Evolutionary conservation across 257 asterid genomes (phyloP), one percentile per base, ranked within the genome.

Genomic region (Ehretia macrophylla): DNA sequence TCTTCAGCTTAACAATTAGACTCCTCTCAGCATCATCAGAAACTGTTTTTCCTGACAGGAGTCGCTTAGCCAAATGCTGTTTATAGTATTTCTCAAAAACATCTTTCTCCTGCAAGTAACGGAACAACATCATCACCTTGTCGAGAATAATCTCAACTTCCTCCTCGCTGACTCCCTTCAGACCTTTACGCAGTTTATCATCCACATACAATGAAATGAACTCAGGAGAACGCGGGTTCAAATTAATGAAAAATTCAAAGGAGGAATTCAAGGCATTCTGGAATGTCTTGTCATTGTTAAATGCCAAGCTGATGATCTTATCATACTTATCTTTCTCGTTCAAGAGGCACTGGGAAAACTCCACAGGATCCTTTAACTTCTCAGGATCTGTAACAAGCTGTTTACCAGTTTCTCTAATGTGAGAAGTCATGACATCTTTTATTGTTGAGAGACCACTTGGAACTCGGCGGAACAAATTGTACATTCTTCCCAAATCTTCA

Each of bases 11-110:
- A 17, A 84, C 84, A 10, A 84, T 84, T 53, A 84, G 49, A 54
- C 92, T 84, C 60, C 92, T 70, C 73, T 81, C 86, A 0, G 86
- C 84, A 65, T 84, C 92, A 50, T 79, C 88, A 2, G 92, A 81
- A n/a, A n/a, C n/a, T n/a, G n/a, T n/a, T n/a, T n/a, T n/a, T n/a
- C n/a, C n/a, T n/a, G n/a, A n/a, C n/a, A 14, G 66, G 60, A 0
- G 85, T 84, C 92, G 63, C 66, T 81, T 84, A 8, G 88, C 92
- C 67, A 84, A 62, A 70, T 84, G 92, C 17, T 84, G 84, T 46
- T 84, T 84, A 72, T 84, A 81, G 68, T 84, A 81, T 57, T 81
- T 84, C 64, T 84, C 92, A 10, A 84, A 84, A 5, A 84, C 81
- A 38, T 84, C 92, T 64, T 84, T 84, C 77, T 84, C 92, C 62